Percentiles rank a stretch among this genome's conserved stretches.
Conservation (phyloP, 2,329 filamentous ascomycete species). For the Colletotrichum cordylinicola region DNA sequence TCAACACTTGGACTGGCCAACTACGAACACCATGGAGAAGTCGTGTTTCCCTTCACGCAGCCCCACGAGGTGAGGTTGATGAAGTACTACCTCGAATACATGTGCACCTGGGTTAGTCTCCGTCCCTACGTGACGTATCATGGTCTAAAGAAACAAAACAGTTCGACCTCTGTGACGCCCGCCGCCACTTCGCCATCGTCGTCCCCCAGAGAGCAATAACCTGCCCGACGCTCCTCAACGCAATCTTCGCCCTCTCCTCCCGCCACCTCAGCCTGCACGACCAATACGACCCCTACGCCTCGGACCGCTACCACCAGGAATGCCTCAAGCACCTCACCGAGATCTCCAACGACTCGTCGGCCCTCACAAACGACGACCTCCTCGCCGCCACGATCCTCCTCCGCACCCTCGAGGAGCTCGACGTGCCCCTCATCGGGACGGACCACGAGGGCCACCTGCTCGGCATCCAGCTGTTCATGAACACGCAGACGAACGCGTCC, state of each 20-base stretch:
- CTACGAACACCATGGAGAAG: slow-evolving; percentile 9
- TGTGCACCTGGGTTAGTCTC: slow-evolving; percentile 30
- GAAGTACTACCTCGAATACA: slow-evolving; percentile 33
- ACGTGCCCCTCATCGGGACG: slow-evolving; percentile 38
- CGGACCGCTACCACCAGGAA: slow-evolving; percentile 57
- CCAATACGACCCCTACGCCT: slow-evolving; percentile 52
- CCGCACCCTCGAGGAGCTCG: slow-evolving; percentile 60
- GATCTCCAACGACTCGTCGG: slow-evolving; percentile 43
- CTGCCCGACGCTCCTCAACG: slow-evolving; percentile 56
- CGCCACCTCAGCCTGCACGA: slow-evolving; percentile 51
- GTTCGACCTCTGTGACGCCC: slow-evolving; percentile 21
- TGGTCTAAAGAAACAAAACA: not conserved
- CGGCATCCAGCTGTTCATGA: slow-evolving; percentile 52
- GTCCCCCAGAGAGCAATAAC: slow-evolving; percentile 56
- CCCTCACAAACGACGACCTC: slow-evolving; percentile 52
- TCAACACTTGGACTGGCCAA: slow-evolving; percentile 8
- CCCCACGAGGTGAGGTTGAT: slow-evolving; percentile 28
- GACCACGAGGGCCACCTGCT: slow-evolving; percentile 52
- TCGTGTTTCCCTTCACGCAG: slow-evolving; percentile 25
- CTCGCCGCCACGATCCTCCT: slow-evolving; percentile 63
- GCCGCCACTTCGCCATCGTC: slow-evolving; percentile 51
- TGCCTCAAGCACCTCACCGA: slow-evolving; percentile 45
- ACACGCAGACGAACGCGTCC: slow-evolving; percentile 35
- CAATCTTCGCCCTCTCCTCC: slow-evolving; percentile 59
- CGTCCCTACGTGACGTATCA: not conserved